Base-by-base conservation (phyloP, 345 rosid species). In the Gossypium sturtianum region DNA sequence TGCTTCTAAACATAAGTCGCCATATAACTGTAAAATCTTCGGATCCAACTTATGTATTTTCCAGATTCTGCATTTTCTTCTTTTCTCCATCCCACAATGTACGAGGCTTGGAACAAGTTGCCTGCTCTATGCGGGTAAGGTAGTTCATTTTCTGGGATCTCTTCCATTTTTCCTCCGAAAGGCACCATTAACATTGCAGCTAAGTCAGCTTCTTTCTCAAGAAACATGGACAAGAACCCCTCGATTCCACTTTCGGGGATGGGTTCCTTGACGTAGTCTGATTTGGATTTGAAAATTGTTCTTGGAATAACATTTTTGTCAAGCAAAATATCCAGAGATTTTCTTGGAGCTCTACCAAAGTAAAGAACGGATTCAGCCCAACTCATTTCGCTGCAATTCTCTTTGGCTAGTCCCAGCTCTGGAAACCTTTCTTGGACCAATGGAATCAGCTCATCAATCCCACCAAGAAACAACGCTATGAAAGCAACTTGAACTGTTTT, bases 61-160 rank as follows among this genome's bases (percentile, higher is more conserved):
- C 12, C n/a, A 3, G 54, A 19, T 19, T 66, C n/a, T 43, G 34
- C 1, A 23, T 43, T 41, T 19, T 48, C 54, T 44, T 48, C 54
- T 11, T 66, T 13, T 19, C 2, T 2, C 71, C 71, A 66, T 2
- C 3, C 25, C n/a, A 43, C 34, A 9, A 22, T 0, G 17, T 66
- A 66, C 12, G 34, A 44, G 54, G n/a, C 38, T 20, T 43, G 29
- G 57, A 5, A 47, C 41, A 67, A 19, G 71, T 67, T 47, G 9
- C 71, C 71, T 11, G 71, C 71, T 47, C 71, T 47, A 12, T 67
- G 71, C 3, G 71, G 71, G 41, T 47, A 67, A 2, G 71, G 71
- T 22, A 11, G 7, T 47, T 7, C 41, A 22, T 34, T 20, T 7
- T 67, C 71, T 3, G 56, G 71, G 12, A 67, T 67, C 2, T 4